A percentile compares a stretch with the other conserved stretches of the same genome.
Conservation (phyloP, 2,329 filamentous ascomycete species). For the Stagonosporopsis cucurbitacearum region DNA sequence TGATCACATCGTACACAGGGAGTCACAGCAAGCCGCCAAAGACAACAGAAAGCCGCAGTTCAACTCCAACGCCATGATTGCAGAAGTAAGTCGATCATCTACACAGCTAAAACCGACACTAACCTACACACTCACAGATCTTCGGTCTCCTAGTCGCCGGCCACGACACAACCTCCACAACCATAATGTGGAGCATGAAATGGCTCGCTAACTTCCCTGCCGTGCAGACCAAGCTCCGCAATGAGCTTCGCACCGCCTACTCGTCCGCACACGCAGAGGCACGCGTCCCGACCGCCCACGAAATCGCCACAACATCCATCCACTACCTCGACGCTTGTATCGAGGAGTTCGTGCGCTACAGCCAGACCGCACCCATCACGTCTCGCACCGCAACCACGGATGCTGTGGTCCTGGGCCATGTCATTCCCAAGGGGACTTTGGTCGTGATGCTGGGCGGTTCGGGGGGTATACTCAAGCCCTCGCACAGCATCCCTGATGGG, state of each 20-base stretch:
- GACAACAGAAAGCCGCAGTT: slow-evolving; percentile 8
- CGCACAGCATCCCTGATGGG: slow-evolving; percentile 33
- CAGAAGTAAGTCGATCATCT: slow-evolving; percentile 10
- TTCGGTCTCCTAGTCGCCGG: slow-evolving; percentile 51
- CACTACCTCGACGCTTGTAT: slow-evolving; percentile 54
- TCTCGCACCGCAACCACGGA: slow-evolving; percentile 46
- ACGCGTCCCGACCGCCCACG: slow-evolving; percentile 36
- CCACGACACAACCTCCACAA: slow-evolving; percentile 56
- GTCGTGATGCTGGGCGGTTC: slow-evolving; percentile 38
- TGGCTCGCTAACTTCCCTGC: slow-evolving; percentile 44
- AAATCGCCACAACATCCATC: slow-evolving; percentile 41
- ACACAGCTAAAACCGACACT: neutral
- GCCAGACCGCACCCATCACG: slow-evolving; percentile 30
- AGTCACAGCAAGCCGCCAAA: slow-evolving; percentile 13
- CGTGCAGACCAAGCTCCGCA: slow-evolving; percentile 48
- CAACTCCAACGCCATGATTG: slow-evolving; percentile 13
- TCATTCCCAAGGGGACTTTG: slow-evolving; percentile 50
- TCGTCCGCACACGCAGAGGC: slow-evolving; percentile 18
- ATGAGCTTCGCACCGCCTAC: slow-evolving; percentile 37
- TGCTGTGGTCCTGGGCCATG: slow-evolving; percentile 51
- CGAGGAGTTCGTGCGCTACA: slow-evolving; percentile 51
- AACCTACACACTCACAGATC: slow-evolving; percentile 23
- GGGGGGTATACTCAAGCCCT: slow-evolving; percentile 13
- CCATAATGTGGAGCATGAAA: slow-evolving; percentile 52
- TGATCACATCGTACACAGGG: slow-evolving; percentile 22